Conservation (phyloP, 2,329 filamentous ascomycete species). For the Sporothrix brasiliensis region DNA sequence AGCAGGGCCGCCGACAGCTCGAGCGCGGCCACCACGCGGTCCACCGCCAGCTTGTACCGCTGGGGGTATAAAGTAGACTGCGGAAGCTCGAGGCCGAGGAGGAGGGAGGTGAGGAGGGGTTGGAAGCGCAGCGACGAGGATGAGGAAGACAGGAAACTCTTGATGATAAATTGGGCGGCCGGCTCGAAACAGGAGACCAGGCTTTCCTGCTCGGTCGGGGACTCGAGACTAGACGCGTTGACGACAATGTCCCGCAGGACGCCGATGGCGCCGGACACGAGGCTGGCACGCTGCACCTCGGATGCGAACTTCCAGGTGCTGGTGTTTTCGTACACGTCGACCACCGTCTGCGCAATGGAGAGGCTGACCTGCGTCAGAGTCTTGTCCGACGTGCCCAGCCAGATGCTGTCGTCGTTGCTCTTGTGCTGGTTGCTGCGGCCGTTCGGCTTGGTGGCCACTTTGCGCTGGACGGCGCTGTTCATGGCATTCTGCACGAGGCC, state of each 20-base stretch:
- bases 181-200: slow-evolving; percentile 60
- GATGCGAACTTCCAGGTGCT: slow-evolving; percentile 81
- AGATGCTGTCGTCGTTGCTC: slow-evolving; percentile 49
- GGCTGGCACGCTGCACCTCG: slow-evolving; percentile 66
- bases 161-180: slow-evolving; percentile 74
- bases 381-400: slow-evolving; percentile 76
- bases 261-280: slow-evolving; percentile 68
- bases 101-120: slow-evolving; percentile 71
- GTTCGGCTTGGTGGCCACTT: slow-evolving; percentile 53
- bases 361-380: slow-evolving; percentile 71
- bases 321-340: slow-evolving; percentile 85
- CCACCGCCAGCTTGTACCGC: slow-evolving; percentile 57
- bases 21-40: slow-evolving; percentile 67
- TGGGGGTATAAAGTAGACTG: slow-evolving; percentile 65
- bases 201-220: slow-evolving; percentile 50
- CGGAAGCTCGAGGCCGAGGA: slow-evolving; percentile 62
- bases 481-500: slow-evolving; percentile 76
- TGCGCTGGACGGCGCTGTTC: slow-evolving; percentile 67
- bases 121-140: slow-evolving; percentile 73
- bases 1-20: slow-evolving; percentile 69
- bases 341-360: slow-evolving; percentile 71
- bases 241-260: slow-evolving; percentile 72
- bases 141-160: slow-evolving; percentile 73
- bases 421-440: slow-evolving; percentile 47
- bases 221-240: slow-evolving; percentile 70